phyloP scores from a whole-genome alignment of 192 early-diverging fungal genomes.

The Umbelopsis sp. region DNA sequence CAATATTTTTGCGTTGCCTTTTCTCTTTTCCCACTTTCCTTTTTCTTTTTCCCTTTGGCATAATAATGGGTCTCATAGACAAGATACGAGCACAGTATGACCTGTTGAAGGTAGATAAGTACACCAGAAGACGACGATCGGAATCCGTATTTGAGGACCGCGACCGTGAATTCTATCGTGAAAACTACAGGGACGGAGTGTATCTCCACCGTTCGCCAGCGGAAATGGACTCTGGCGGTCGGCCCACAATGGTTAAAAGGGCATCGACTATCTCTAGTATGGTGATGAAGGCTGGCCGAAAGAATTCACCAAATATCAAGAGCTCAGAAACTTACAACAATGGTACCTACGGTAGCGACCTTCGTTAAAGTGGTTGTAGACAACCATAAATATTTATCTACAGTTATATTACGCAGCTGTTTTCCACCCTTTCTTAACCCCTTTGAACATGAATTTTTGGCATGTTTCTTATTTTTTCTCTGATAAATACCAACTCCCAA shows the following conservation, averaged over 20 bases:
- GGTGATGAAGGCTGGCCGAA: slow-evolving; percentile 11
- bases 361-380: neutral
- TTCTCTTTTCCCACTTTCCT: neutral
- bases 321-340: slow-evolving; percentile 14
- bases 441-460: neutral
- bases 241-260: neutral
- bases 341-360: slow-evolving; percentile 4
- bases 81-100: slow-evolving; percentile 22
- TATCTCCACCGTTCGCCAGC: slow-evolving; percentile 19
- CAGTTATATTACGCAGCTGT: neutral
- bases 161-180: slow-evolving; percentile 26
- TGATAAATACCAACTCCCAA: neutral
- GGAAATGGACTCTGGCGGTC: neutral
- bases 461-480: neutral
- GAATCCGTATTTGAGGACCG: slow-evolving; percentile 30
- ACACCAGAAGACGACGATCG: slow-evolving; percentile 34
- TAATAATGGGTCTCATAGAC: slow-evolving; percentile 39
- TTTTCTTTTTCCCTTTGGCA: slow-evolving; percentile 9
- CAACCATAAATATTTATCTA: neutral
- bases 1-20: neutral
- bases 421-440: neutral
- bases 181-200: slow-evolving; percentile 27
- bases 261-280: neutral
- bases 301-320: neutral
- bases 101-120: slow-evolving; percentile 27